Base-by-base conservation (phyloP, 2,329 filamentous ascomycete species). In the Allantophomopsis lycopodina region DNA sequence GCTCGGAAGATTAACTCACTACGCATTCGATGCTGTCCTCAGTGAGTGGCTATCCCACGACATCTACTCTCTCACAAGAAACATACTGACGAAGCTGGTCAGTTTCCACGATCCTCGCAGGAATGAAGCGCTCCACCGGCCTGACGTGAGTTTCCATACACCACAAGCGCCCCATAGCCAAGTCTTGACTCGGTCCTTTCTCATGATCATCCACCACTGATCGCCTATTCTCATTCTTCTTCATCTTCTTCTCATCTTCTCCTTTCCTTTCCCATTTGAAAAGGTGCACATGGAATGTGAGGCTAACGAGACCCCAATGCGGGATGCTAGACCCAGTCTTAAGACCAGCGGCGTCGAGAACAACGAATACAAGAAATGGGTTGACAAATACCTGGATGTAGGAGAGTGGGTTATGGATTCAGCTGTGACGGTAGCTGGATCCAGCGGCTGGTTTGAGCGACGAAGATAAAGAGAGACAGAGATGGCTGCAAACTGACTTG, bases 371-470 rank as follows among this genome's bases (percentile, higher is more conserved):
- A 80, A 82, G 58, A 80, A 79, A 55, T 96, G 88, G 87, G 76
- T 96, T 49, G 82, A 89, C 55, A 89, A 82, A 59, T 96, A 96
- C 60, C 77, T 96, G 34, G 86, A 86, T 46, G 80, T 95, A 14
- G 91, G 91, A 52, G 91, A 98, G 67, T 94, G 87, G 76, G 83
- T 95, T 48, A 94, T 98, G 87, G 91, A 98, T 61, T 83, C 93
- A 66, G 93, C 87, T 21, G 86, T 96, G 23, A 88, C 88, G 32
- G 75, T 96, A 42, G 84, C 94, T 58, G 83, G 86, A 33, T 80
- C 83, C 37, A 93, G 84, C 57, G 74, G 80, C 44, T 98, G 79
- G 64, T 98, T 98, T 59, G 88, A 95, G 66, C 76, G 91, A 55
- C 88, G 76, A 60, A 76, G 88, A 66, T 93, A 48, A 32, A 34